phyloP scores from a whole-genome alignment of 257 asterid genomes.

The Henckelia pumila region DNA sequence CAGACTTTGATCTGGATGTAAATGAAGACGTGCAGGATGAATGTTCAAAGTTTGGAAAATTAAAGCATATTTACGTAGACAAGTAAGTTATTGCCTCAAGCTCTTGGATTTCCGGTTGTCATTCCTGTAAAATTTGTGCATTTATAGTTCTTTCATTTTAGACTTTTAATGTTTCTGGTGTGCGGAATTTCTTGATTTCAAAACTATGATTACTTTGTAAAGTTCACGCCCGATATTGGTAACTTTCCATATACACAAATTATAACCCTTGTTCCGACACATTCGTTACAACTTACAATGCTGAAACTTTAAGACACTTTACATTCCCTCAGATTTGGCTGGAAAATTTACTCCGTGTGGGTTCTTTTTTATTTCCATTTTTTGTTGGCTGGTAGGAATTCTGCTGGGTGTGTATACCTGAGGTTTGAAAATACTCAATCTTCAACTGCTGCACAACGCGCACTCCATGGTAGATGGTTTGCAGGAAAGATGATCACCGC shows the following conservation, averaged over 20 bases:
- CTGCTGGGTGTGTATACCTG: slow-evolving; percentile 64
- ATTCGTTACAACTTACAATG: background rate
- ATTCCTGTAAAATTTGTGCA: background rate
- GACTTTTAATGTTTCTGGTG: background rate
- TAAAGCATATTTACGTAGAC: slow-evolving; percentile 64
- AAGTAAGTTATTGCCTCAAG: slow-evolving; percentile 41
- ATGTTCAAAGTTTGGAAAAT: slow-evolving; percentile 52
- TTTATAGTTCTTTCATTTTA: too few species aligned
- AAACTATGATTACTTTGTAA: too few species aligned
- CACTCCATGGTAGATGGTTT: slow-evolving; percentile 81
- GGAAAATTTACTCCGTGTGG: background rate
- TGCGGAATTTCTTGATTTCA: background rate
- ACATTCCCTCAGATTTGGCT: background rate
- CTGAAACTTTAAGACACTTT: background rate
- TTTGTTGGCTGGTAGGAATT: slow-evolving; percentile 38
- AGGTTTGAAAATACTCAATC: slow-evolving; percentile 53
- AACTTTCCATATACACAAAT: background rate
- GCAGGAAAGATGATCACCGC: slow-evolving; percentile 81
- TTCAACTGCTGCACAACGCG: slow-evolving; percentile 58
- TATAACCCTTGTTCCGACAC: background rate
- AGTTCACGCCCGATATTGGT: background rate
- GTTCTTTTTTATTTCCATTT: background rate
- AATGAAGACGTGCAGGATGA: slow-evolving; percentile 66
- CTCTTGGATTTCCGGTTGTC: background rate
- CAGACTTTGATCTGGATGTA: slow-evolving; percentile 69